phyloP scores from a whole-genome alignment of 2,329 filamentous ascomycete genomes.

The Diaporthe longicolla region DNA sequence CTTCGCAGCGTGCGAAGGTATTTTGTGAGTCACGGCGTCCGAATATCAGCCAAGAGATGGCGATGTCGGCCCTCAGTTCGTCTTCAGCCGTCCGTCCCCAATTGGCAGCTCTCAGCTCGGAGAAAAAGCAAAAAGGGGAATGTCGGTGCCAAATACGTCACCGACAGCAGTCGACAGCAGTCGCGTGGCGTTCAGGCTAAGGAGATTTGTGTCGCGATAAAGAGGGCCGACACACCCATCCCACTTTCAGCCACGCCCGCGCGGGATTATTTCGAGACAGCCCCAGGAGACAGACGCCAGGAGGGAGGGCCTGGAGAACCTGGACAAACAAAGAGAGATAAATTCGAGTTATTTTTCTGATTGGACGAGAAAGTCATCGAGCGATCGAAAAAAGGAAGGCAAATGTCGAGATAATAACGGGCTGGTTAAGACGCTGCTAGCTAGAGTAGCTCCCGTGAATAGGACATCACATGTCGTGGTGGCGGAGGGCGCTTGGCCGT shows the following conservation, averaged over 20 bases:
- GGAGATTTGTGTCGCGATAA: not conserved
- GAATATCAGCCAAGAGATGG: not conserved
- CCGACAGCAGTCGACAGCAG: not conserved
- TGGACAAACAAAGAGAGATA: not conserved
- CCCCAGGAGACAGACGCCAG: not conserved
- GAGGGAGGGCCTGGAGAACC: too few species aligned
- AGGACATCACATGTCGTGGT: conserved; percentile 35
- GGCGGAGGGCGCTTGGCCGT: conserved; percentile 29
- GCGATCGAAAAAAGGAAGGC: conserved; percentile 27
- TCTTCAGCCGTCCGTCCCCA: not conserved
- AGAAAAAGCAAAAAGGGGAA: conserved; percentile 2
- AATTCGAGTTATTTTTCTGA: conserved; percentile 23
- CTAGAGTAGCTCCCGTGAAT: conserved; percentile 9
- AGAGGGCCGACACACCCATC: conserved; percentile 9
- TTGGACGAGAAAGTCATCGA: not conserved
- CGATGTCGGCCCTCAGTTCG: too few species aligned
- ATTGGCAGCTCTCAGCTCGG: conserved; percentile 8
- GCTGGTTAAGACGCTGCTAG: not conserved
- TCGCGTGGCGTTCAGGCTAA: conserved; percentile 17
- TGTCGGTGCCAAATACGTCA: not conserved
- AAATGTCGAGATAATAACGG: not conserved
- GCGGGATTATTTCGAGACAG: not conserved
- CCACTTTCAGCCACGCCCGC: conserved; percentile 4
- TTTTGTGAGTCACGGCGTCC: not conserved
- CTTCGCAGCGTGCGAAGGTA: not conserved